A percentile compares a stretch with the other conserved stretches of the same genome.
Conservation (phyloP, 2,329 filamentous ascomycete genomes). For the Colletotrichum sansevieriae region DNA sequence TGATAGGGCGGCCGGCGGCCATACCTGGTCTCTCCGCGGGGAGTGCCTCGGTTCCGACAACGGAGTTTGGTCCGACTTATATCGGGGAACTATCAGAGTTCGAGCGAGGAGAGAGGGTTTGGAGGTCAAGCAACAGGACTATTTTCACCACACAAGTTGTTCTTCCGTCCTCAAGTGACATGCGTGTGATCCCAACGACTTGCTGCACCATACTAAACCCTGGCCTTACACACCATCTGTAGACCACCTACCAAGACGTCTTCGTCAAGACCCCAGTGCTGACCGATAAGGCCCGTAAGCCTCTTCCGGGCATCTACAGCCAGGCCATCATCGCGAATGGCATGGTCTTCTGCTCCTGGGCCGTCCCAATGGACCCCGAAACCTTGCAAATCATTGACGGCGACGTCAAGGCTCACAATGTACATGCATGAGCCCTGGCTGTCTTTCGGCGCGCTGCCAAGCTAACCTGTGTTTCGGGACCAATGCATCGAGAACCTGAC, state of each 20-base stretch:
- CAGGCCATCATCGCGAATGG: constrained; percentile 76
- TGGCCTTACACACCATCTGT: neutral
- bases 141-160: too few species aligned
- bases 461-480: constrained; percentile 51
- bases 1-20: constrained; percentile 23
- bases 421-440: constrained; percentile 43
- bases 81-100: neutral
- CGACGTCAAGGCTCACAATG: constrained; percentile 75
- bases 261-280: constrained; percentile 52
- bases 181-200: too few species aligned
- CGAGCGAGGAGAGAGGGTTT: neutral
- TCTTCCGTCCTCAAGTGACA: too few species aligned
- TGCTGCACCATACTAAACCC: neutral
- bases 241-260: constrained; percentile 13
- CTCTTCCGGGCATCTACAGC: constrained; percentile 56
- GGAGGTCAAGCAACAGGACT: too few species aligned
- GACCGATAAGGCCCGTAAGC: constrained; percentile 57
- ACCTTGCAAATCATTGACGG: constrained; percentile 72
- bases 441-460: neutral
- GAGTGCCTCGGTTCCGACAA: constrained; percentile 11
- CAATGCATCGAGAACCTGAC: constrained; percentile 79
- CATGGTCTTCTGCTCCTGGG: constrained; percentile 78
- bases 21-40: constrained; percentile 14
- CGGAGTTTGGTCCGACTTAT: neutral
- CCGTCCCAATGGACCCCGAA: constrained; percentile 74